Evolutionary conservation across 2,329 filamentous ascomycete genomes (phyloP), one percentile per base, ranked within the genome.

Genomic region (Colletotrichum lentis): DNA sequence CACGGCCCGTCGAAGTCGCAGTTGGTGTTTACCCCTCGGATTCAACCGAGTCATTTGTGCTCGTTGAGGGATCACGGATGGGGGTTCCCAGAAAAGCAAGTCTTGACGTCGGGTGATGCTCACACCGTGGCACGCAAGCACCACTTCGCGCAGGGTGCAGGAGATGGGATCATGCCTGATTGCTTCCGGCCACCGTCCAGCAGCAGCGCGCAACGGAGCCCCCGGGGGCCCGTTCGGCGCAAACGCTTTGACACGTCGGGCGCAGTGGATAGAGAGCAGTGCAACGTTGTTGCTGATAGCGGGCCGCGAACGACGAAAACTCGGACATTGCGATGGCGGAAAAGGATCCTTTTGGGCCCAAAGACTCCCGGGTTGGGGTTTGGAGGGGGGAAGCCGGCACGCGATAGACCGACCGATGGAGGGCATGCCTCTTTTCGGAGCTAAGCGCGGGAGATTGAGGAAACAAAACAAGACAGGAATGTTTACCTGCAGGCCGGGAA

Each of bases 101-200:
- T 11, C 5, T 46, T 2, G n/a, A 41, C 39, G 54, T 41, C 54
- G 44, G 37, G 62, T 55, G 54, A 60, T 55, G 49, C 24, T 43
- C 55, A 50, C 18, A 31, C 61, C 41, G 44, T 60, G 55, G 50
- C 50, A 56, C 55, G 62, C 54, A 52, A 52, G 54, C 41, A 41
- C 12, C 49, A 20, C 27, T 14, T 16, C n/a, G 16, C 39, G 49
- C 62, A 65, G 61, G 65, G 24, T 65, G 12, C n/a, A 18, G 10
- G 41, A 44, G 54, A 65, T 65, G 65, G 31, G 55, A 43, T 56
- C 41, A 68, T 65, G 62, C 65, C 55, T 68, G 62, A 50, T 62
- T 41, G 46, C 35, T 49, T 60, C 16, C 39, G 46, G 65, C 50
- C 54, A 27, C 27, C 27, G 24, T 16, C 7, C 22, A 64, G 43